A percentile compares a stretch with the other conserved stretches of the same genome.
These are phyloP conservation scores for Adansonia grandidieri DNA, from an alignment of 441 rosid species.

Conservation along the genomic window DNA sequence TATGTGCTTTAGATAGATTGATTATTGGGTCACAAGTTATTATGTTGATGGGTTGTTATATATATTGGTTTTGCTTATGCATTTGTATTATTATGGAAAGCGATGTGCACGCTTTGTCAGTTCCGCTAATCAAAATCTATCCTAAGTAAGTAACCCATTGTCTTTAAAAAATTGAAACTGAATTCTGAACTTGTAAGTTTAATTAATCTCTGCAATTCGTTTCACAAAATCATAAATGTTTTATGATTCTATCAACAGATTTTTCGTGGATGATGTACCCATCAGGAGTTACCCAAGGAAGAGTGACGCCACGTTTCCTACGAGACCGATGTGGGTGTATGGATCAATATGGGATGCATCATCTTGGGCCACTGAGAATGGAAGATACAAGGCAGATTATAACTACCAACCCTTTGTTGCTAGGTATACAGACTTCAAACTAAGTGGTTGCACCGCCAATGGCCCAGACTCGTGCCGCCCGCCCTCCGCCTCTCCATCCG, in stretches of 20 bases:
- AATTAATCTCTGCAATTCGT: neutral
- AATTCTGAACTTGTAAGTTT: constrained; percentile 4
- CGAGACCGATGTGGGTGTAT: constrained; percentile 63
- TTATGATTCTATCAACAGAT: constrained; percentile 36
- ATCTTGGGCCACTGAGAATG: constrained; percentile 74
- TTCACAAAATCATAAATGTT: neutral
- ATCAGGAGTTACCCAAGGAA: constrained; percentile 56
- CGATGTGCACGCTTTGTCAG: neutral
- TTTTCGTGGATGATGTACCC: constrained; percentile 71
- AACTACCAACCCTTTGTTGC: constrained; percentile 65
- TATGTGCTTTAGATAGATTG: neutral
- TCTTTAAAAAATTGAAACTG: neutral
- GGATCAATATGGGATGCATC: constrained; percentile 85
- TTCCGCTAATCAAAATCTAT: neutral
- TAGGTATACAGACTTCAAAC: constrained; percentile 51
- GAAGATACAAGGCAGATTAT: constrained; percentile 63
- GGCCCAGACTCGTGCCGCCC: constrained; percentile 45
- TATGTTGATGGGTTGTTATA: neutral
- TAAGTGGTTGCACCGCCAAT: constrained; percentile 47
- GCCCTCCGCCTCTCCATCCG: constrained; percentile 43
- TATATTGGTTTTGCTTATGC: neutral
- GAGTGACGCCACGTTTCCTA: constrained; percentile 56
- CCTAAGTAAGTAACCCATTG: neutral
- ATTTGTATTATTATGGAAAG: neutral
- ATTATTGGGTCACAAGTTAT: neutral